Evolutionary conservation across 495 filamentous ascomycete species (phyloP).

Genomic region (Lophiostoma macrostomum): DNA sequence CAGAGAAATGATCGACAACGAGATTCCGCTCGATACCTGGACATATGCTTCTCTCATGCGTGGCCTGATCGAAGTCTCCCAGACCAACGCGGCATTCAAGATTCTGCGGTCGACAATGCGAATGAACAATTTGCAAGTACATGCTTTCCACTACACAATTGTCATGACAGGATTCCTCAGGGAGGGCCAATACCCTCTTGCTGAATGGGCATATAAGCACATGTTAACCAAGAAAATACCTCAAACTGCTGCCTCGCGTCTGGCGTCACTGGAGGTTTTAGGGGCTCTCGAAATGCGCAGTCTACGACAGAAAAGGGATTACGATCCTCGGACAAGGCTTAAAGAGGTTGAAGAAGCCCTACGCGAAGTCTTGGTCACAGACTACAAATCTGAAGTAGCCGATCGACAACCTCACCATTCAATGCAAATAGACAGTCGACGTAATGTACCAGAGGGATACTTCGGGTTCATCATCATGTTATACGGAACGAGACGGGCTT

Average conservation of each 20-base stretch:
- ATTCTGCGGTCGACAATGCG: conserved; percentile 62
- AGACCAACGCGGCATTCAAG: conserved; percentile 62
- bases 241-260: conserved; percentile 46
- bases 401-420: conserved; percentile 34
- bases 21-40: conserved; percentile 59
- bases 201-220: conserved; percentile 26
- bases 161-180: conserved; percentile 64
- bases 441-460: conserved; percentile 48
- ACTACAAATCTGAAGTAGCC: conserved; percentile 38
- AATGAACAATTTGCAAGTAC: conserved; percentile 55
- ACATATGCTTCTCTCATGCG: conserved; percentile 76
- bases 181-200: conserved; percentile 35
- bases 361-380: conserved; percentile 19
- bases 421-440: conserved; percentile 28
- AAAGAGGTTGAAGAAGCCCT: conserved; percentile 23
- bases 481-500: conserved; percentile 56
- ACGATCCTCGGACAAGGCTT: conserved; percentile 4
- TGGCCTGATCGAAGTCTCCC: conserved; percentile 57
- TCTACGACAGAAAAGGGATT: neutral
- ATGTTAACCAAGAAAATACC: conserved; percentile 51
- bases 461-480: conserved; percentile 62
- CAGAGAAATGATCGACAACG: conserved; percentile 56
- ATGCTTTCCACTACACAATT: conserved; percentile 70
- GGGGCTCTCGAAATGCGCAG: conserved; percentile 21
- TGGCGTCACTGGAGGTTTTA: conserved; percentile 47